A percentile compares a stretch with the other conserved stretches of the same genome.
Conservation (phyloP, 768 basidiomycete species). For the Tephrocybe rancida region DNA sequence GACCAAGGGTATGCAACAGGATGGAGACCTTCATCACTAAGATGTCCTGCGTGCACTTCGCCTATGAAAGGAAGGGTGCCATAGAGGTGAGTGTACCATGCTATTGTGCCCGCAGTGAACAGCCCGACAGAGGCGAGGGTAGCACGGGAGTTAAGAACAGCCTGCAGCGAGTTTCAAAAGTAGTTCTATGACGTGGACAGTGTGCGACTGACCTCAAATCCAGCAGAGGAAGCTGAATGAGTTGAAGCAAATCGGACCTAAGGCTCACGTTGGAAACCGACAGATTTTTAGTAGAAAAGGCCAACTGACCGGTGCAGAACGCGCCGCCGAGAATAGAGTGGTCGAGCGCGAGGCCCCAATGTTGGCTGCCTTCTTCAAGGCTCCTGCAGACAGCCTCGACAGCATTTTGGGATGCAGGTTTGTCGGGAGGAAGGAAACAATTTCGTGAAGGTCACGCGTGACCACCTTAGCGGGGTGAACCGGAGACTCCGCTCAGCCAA, state of each 20-base stretch:
- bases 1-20: conserved; percentile 87
- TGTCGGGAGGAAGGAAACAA: conserved; percentile 42
- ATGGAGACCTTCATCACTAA: conserved; percentile 94
- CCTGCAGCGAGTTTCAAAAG: conserved; percentile 37
- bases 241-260: conserved; percentile 78
- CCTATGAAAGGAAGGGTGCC: conserved; percentile 88
- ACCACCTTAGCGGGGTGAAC: conserved; percentile 47
- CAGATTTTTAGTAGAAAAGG: conserved; percentile 10
- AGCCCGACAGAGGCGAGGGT: conserved; percentile 76
- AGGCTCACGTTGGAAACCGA: conserved; percentile 21
- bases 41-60: conserved; percentile 90
- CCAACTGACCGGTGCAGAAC: conserved; percentile 51
- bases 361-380: conserved; percentile 60
- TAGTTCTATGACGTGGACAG: neutral
- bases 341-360: conserved; percentile 48
- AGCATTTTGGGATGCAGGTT: conserved; percentile 69
- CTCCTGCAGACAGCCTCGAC: conserved; percentile 78
- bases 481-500: conserved; percentile 41
- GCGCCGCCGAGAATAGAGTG: conserved; percentile 41
- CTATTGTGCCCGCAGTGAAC: conserved; percentile 85
- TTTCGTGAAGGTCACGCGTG: conserved; percentile 47
- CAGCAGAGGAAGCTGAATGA: conserved; percentile 52
- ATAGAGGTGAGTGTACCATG: conserved; percentile 96
- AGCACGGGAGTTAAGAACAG: conserved; percentile 68
- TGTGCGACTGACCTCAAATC: conserved; percentile 60